Evolutionary conservation across 2,329 filamentous ascomycete genomes (phyloP), one percentile per base, ranked within the genome.

Genomic region (Trichoderma guizhouense): DNA sequence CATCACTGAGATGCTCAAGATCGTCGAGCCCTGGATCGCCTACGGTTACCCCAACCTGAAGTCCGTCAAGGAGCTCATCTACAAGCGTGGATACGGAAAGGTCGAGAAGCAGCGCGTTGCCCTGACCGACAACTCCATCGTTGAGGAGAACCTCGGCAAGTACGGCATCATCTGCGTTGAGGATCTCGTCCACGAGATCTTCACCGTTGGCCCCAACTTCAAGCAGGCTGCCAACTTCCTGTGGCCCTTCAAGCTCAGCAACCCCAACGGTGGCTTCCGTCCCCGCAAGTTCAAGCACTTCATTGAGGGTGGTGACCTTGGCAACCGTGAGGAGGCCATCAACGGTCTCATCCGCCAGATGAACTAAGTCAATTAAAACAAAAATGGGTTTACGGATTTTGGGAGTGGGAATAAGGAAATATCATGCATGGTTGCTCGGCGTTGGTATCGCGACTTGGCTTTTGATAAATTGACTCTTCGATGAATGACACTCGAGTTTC

Each of bases 21-120:
- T 98, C 78, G 94, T 99, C 84, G 96, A 99, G 91, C 96, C 96
- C 79, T 99, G 96, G 91, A 92, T 99, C 80, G 95, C 96, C 82
- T 99, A 98, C 85, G 96, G 96, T 85, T 98, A 98, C 89, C 96
- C 96, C 85, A 98, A 98, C 91, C 92, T 98, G 77, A 99, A 99
- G 93, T 93, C 91, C 83, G 91, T 99, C 85, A 97, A 97, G 86
- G 96, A 99, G 89, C 94, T 99, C 83, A 86, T 99, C 89, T 99
- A 99, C 92, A 99, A 98, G 93, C 95, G 96, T 80, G 96, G 96
- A 81, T 98, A 99, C 86, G 96, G 95, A 84, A 99, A 98, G 91
- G 87, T 98, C 85, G 90, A 98, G 89, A 97, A 97, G 92, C 95
- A 98, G 89, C 95, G 96, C 81, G 89, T 97, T 83, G 90, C 96